Evolutionary conservation across 148 eudicot species (phyloP).

Genomic region (Spergularia marina): DNA sequence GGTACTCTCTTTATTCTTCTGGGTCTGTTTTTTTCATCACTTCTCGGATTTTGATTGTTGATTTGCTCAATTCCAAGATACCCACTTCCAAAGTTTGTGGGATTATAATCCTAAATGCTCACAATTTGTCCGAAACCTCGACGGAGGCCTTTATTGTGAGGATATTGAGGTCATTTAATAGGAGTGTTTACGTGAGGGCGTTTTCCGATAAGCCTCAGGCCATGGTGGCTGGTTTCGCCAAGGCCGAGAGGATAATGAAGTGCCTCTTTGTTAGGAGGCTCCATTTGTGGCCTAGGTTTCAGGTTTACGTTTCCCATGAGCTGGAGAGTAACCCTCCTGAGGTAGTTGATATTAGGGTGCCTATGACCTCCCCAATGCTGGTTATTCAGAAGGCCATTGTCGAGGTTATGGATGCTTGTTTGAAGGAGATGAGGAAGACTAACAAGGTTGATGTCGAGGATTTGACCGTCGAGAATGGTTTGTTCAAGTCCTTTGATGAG

Average conservation of each 20-base stretch:
- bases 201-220: slow-evolving; percentile 78
- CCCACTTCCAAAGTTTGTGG: slow-evolving; percentile 63
- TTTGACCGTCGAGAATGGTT: slow-evolving; percentile 88
- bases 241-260: slow-evolving; percentile 72
- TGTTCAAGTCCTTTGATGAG: slow-evolving; percentile 98
- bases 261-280: slow-evolving; percentile 70
- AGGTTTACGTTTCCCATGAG: slow-evolving; percentile 84
- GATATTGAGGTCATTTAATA: slow-evolving; percentile 54
- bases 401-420: slow-evolving; percentile 96
- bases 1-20: slow-evolving; percentile 64
- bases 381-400: slow-evolving; percentile 91
- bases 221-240: slow-evolving; percentile 89
- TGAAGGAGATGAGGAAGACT: slow-evolving; percentile 98
- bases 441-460: slow-evolving; percentile 99
- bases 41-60: slow-evolving; percentile 80
- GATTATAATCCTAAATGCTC: slow-evolving; percentile 64
- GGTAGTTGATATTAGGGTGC: slow-evolving; percentile 85
- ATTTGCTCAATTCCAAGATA: slow-evolving; percentile 62
- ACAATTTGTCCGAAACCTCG: slow-evolving; percentile 63
- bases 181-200: slow-evolving; percentile 57
- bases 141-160: slow-evolving; percentile 90
- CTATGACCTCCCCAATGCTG: slow-evolving; percentile 72
- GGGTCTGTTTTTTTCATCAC: slow-evolving; percentile 61
- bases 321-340: slow-evolving; percentile 85
- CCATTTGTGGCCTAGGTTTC: slow-evolving; percentile 91